Evolutionary conservation across 805 yeast species (phyloP).

Genomic region (Ogataea zsoltii): DNA sequence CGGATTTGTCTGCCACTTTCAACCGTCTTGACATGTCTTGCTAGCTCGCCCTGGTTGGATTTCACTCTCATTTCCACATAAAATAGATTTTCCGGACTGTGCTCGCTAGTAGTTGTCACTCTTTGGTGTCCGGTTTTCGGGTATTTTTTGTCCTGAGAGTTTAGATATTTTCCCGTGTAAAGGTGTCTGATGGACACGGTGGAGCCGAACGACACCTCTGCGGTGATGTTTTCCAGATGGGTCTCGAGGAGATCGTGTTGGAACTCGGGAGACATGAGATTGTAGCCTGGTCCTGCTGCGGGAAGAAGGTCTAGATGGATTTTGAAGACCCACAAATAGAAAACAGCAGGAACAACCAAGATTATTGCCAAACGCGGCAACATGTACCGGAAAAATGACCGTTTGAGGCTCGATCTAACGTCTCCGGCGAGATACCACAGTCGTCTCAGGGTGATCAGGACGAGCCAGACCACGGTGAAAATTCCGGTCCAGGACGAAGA

Average conservation of each 20-base stretch:
- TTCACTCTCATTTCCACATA: constrained; percentile 51
- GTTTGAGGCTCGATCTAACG: constrained; percentile 42
- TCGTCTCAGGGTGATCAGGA: constrained; percentile 43
- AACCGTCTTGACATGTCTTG: constrained; percentile 24
- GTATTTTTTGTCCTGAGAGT: constrained; percentile 69
- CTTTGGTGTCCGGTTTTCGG: constrained; percentile 70
- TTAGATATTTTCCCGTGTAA: constrained; percentile 76
- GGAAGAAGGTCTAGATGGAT: constrained; percentile 53
- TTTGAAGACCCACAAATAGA: constrained; percentile 59
- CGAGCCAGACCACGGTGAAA: constrained; percentile 65
- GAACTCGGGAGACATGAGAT: constrained; percentile 65
- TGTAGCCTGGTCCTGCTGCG: constrained; percentile 59
- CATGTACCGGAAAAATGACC: constrained; percentile 41
- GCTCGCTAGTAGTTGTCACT: constrained; percentile 67
- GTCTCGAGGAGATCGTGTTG: constrained; percentile 55
- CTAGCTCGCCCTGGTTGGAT: constrained; percentile 41
- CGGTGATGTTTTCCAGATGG: constrained; percentile 45
- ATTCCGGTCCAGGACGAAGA: constrained; percentile 74
- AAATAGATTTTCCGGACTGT: constrained; percentile 73
- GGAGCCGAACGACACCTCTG: constrained; percentile 73
- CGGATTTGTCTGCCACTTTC: constrained; percentile 58
- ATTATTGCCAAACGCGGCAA: constrained; percentile 42
- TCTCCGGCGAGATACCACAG: constrained; percentile 77
- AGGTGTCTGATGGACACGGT: constrained; percentile 70
- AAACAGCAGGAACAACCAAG: constrained; percentile 52